Evolutionary conservation across 352 stramenopile genomes (phyloP).

Genomic region (Thraustochytrium sp.): DNA sequence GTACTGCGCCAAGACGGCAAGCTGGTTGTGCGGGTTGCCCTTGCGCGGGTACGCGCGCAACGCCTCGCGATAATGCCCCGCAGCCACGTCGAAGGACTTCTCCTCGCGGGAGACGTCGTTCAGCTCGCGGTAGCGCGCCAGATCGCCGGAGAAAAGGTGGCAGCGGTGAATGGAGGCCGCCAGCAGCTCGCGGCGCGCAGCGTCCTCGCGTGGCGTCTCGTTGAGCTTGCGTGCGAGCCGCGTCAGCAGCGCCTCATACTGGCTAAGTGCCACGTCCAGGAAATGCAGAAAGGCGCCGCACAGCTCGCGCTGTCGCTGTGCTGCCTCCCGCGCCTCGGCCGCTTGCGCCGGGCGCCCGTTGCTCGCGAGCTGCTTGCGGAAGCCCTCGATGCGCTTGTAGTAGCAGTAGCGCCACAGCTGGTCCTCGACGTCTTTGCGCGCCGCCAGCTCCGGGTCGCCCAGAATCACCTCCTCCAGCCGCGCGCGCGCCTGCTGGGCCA

Average conservation of each 20-base stretch:
- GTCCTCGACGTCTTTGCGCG: not conserved
- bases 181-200: not conserved
- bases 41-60: not conserved
- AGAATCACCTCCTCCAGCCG: not conserved
- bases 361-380: not conserved
- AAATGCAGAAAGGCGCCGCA: slow-evolving; percentile 13
- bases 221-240: not conserved
- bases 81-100: slow-evolving; percentile 27
- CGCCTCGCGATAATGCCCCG: not conserved
- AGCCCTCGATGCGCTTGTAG: slow-evolving; percentile 34
- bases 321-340: not conserved
- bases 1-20: slow-evolving; percentile 6
- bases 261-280: not conserved
- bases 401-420: slow-evolving; percentile 35
- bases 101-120: not conserved
- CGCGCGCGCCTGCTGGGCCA: not conserved
- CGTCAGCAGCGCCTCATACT: not conserved
- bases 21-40: slow-evolving; percentile 31
- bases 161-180: not conserved
- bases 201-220: not conserved
- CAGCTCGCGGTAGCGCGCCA: slow-evolving; percentile 22
- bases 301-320: not conserved
- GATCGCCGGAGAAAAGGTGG: slow-evolving; percentile 7
- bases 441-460: not conserved
- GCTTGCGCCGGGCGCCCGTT: not conserved